Conservation (phyloP, 2,329 filamentous ascomycete species). For the Penicillium freii region DNA sequence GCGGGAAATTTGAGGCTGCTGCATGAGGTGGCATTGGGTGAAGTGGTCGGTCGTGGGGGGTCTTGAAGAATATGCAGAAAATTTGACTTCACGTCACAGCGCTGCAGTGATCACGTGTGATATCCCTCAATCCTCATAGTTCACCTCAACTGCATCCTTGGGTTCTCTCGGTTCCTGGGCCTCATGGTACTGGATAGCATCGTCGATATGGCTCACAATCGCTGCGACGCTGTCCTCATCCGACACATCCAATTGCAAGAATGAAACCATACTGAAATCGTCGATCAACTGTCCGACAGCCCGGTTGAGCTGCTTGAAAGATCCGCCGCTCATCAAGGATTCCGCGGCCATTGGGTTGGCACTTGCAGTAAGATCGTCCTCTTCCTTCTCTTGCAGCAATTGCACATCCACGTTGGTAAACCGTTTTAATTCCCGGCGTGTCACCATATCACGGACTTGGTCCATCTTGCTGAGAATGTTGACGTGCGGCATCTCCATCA, state of each 20-base stretch:
- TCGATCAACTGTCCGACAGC: conserved; percentile 91
- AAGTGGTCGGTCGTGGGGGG: background rate
- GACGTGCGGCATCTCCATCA: conserved; percentile 94
- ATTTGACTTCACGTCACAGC: background rate
- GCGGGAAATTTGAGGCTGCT: background rate
- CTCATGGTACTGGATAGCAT: conserved; percentile 90
- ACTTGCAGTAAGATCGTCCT: conserved; percentile 53
- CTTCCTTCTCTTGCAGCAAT: conserved; percentile 67
- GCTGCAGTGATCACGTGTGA: background rate
- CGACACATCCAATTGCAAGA: conserved; percentile 82
- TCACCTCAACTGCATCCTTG: conserved; percentile 60
- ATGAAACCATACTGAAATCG: conserved; percentile 97
- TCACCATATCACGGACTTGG: conserved; percentile 83
- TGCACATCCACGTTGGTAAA: conserved; percentile 85
- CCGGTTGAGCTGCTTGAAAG: conserved; percentile 78
- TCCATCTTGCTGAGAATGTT: conserved; percentile 99
- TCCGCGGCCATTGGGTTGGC: conserved; percentile 64
- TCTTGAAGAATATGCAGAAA: background rate
- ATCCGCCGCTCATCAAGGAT: conserved; percentile 73
- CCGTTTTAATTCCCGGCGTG: conserved; percentile 81
- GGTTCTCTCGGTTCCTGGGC: conserved; percentile 88
- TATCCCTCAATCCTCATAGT: conserved; percentile 45
- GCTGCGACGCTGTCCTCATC: conserved; percentile 86
- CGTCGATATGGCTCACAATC: conserved; percentile 88
- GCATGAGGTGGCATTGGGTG: background rate